These are phyloP conservation scores for Cenchrus purpureus DNA, from an alignment of 176 grass and related monocot genomes.

Conservation along the genomic window DNA sequence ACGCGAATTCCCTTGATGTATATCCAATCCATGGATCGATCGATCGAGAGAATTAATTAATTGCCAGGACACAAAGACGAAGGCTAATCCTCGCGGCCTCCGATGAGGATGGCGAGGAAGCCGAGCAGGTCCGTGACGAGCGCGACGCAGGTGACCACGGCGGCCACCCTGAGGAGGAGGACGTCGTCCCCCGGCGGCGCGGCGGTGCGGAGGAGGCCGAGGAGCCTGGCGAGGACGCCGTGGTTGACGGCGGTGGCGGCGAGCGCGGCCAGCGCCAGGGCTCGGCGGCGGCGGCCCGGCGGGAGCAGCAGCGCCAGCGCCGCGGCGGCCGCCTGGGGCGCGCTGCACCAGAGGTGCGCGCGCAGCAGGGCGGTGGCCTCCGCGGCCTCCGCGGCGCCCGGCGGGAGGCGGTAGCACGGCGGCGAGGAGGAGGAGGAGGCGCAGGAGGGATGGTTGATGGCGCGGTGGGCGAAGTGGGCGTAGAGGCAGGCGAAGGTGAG, in stretches of 20 bases:
- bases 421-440: not conserved
- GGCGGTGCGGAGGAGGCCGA: not conserved
- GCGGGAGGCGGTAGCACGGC: not conserved
- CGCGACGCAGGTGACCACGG: not conserved
- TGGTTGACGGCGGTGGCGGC: not conserved
- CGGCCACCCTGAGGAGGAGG: not conserved
- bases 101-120: not conserved
- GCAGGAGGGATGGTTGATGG: not conserved
- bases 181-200: not conserved
- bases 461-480: not conserved
- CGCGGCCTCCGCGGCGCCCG: not conserved
- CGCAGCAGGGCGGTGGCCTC: not conserved
- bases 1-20: too few relatives aligned
- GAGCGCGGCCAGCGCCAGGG: not conserved
- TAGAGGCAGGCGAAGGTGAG: not conserved
- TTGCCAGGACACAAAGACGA: too few relatives aligned
- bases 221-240: not conserved
- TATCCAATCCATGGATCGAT: too few relatives aligned
- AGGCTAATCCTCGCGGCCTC: not conserved
- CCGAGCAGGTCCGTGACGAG: not conserved
- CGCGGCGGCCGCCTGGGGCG: not conserved
- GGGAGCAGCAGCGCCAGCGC: not conserved
- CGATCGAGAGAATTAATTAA: too few relatives aligned
- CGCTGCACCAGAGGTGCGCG: not conserved
- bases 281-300: not conserved